Conservation (phyloP, 345 rosid genomes). For the Acer saccharum region DNA sequence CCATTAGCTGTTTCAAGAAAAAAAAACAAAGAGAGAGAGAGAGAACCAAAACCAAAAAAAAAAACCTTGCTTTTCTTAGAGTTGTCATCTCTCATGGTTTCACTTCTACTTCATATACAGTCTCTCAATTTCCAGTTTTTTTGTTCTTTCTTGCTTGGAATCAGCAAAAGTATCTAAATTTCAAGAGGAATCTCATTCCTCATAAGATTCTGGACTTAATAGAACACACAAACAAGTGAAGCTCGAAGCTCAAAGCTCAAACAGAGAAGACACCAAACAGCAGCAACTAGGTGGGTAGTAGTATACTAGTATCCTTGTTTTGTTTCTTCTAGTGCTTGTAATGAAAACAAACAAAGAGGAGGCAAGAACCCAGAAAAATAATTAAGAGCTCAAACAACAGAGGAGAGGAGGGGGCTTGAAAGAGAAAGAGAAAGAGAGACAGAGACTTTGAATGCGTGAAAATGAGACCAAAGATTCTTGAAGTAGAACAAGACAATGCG, state of each 20-base stretch:
- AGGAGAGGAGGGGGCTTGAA: conserved; percentile 10
- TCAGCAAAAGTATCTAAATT: conserved; percentile 26
- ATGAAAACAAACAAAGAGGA: conserved; percentile 25
- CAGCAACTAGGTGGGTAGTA: conserved; percentile 14
- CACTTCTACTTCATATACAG: conserved; percentile 42
- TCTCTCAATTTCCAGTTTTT: conserved; percentile 20
- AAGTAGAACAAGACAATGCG: conserved; percentile 78
- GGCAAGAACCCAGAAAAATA: conserved; percentile 28
- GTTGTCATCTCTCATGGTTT: conserved; percentile 83
- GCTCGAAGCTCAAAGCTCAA: conserved; percentile 21
- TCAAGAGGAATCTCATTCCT: conserved; percentile 18
- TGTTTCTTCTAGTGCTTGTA: conserved; percentile 23
- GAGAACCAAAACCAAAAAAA: conserved; percentile 50
- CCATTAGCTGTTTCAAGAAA: neutral
- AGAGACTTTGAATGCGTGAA: conserved; percentile 55
- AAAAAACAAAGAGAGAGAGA: neutral
- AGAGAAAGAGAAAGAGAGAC: conserved; percentile 34
- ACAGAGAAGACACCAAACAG: conserved; percentile 24
- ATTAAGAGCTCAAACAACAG: conserved; percentile 20
- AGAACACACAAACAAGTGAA: conserved; percentile 12
- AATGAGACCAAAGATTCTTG: conserved; percentile 76
- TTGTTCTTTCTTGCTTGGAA: conserved; percentile 9
- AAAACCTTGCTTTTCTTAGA: conserved; percentile 92
- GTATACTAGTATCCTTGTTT: conserved; percentile 10
- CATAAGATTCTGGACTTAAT: conserved; percentile 12